These are phyloP conservation scores for Sporothrix sp. DNA, from an alignment of 2,329 filamentous ascomycete genomes.

Conservation along the genomic window DNA sequence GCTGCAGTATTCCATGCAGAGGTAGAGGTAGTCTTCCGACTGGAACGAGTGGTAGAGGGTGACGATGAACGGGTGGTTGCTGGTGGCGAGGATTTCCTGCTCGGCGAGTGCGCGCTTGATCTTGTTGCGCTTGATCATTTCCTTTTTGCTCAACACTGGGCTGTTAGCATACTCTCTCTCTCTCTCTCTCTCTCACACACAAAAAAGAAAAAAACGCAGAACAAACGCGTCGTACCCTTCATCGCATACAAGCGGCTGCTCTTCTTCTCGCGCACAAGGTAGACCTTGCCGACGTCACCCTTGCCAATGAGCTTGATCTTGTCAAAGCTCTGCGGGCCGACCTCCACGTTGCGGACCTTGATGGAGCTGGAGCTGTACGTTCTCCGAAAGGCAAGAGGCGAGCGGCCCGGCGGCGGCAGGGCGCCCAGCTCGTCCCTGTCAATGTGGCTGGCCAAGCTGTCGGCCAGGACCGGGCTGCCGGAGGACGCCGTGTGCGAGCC, in stretches of 20 bases:
- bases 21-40: slow-evolving; percentile 93
- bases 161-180: background rate
- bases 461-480: slow-evolving; percentile 17
- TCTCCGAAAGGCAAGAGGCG: slow-evolving; percentile 70
- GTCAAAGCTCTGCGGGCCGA: slow-evolving; percentile 90
- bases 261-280: slow-evolving; percentile 96
- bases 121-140: slow-evolving; percentile 99
- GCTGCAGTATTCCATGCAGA: slow-evolving; percentile 99
- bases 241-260: slow-evolving; percentile 91
- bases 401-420: slow-evolving; percentile 57
- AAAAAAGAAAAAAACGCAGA: too few relatives aligned
- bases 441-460: slow-evolving; percentile 23
- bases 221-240: slow-evolving; percentile 95
- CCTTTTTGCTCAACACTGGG: slow-evolving; percentile 93
- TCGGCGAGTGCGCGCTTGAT: slow-evolving; percentile 97
- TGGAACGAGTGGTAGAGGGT: slow-evolving; percentile 98
- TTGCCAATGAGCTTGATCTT: slow-evolving; percentile 99
- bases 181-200: too few relatives aligned
- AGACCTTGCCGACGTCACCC: slow-evolving; percentile 97
- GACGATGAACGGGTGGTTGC: slow-evolving; percentile 98
- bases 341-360: slow-evolving; percentile 94
- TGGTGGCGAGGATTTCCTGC: slow-evolving; percentile 95
- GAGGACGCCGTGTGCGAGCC: background rate
- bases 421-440: slow-evolving; percentile 46
- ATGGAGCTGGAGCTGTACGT: slow-evolving; percentile 99